These are phyloP conservation scores for Silene noctiflora DNA, from an alignment of 179 eudicot genomes.

Conservation along the genomic window DNA sequence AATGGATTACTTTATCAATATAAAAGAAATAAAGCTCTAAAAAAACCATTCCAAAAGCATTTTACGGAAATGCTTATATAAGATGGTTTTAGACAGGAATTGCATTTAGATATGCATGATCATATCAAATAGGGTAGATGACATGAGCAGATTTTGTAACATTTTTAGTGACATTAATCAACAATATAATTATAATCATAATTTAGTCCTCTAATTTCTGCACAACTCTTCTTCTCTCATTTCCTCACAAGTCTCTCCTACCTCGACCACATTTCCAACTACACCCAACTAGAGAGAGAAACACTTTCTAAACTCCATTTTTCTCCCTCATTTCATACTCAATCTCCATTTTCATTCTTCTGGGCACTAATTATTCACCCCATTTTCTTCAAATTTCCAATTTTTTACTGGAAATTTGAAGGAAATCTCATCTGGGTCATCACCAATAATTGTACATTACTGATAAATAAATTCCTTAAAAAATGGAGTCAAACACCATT, in stretches of 20 bases:
- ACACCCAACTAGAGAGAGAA: conserved; percentile 20
- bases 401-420: conserved; percentile 4
- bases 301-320: background rate
- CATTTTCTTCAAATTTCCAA: background rate
- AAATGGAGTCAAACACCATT: conserved; percentile 55
- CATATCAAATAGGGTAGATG: too few relatives aligned
- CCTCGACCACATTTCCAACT: conserved; percentile 31
- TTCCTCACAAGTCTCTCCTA: conserved; percentile 34
- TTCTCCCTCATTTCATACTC: background rate
- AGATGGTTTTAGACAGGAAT: too few relatives aligned
- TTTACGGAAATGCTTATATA: too few relatives aligned
- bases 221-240: conserved; percentile 14
- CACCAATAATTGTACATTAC: background rate
- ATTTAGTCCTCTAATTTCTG: background rate
- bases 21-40: too few relatives aligned
- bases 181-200: background rate
- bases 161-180: background rate
- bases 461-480: background rate
- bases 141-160: background rate
- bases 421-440: conserved; percentile 22
- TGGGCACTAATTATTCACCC: conserved; percentile 19
- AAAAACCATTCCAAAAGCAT: too few relatives aligned
- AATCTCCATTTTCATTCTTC: conserved; percentile 4
- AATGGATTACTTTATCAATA: too few relatives aligned
- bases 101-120: too few relatives aligned